Evolutionary conservation across 2,329 filamentous ascomycete species (phyloP).

Genomic region (Beauveria sp.): DNA sequence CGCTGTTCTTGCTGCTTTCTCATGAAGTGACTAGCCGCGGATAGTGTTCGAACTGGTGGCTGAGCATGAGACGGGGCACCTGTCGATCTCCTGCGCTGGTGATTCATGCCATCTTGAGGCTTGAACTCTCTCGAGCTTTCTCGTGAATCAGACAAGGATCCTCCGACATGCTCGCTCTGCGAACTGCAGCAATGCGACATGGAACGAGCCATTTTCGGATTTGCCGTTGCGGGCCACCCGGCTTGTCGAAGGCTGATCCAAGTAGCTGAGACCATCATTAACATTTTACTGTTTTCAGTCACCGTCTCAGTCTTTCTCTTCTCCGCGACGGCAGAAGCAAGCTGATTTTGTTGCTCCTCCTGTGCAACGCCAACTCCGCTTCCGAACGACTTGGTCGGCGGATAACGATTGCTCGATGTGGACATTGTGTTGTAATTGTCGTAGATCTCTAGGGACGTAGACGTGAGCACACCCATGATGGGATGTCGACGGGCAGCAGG

Average conservation of each 20-base stretch:
- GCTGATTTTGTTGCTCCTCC: constrained; percentile 5
- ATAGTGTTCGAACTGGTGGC: constrained; percentile 17
- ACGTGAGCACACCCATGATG: constrained; percentile 61
- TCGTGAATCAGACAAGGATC: constrained; percentile 8
- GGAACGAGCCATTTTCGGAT: constrained; percentile 20
- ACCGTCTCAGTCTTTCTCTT: constrained; percentile 24
- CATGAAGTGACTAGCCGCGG: constrained; percentile 21
- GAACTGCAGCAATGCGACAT: constrained; percentile 19
- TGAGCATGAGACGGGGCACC: not conserved
- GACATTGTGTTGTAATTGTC: constrained; percentile 57
- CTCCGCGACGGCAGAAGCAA: constrained; percentile 13
- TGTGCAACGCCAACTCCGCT: constrained; percentile 14
- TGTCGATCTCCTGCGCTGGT: constrained; percentile 2
- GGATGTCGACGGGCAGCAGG: constrained; percentile 63
- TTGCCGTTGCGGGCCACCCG: constrained; percentile 26
- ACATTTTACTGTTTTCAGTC: constrained; percentile 24
- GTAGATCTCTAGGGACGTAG: constrained; percentile 57
- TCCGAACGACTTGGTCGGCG: constrained; percentile 33
- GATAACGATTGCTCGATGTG: constrained; percentile 38
- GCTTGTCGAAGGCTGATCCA: constrained; percentile 30
- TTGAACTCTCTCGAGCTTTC: constrained; percentile 3
- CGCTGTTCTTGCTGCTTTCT: constrained; percentile 15
- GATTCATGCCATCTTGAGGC: not conserved
- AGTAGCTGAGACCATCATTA: constrained; percentile 31
- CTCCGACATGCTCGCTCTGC: constrained; percentile 6